Evolutionary conservation across 768 basidiomycete genomes (phyloP).

Genomic region (Amanita thiersii): DNA sequence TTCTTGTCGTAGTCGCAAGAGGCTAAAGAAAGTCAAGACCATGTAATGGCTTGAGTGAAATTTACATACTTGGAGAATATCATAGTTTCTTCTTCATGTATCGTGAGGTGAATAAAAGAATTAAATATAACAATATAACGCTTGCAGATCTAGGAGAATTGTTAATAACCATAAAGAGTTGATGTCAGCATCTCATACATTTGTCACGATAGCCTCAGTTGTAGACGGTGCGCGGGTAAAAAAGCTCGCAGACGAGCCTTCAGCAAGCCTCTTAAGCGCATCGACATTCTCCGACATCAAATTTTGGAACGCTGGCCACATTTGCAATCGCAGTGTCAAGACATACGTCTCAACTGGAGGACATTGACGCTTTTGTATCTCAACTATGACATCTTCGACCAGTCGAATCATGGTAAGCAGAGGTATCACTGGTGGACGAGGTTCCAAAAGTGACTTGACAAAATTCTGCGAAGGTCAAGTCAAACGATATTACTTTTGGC

Average conservation of each 20-base stretch:
- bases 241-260: constrained; percentile 55
- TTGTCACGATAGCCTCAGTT: constrained; percentile 61
- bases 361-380: constrained; percentile 72
- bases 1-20: constrained; percentile 81
- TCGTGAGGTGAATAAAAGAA: constrained; percentile 72
- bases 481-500: neutral
- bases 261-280: constrained; percentile 73
- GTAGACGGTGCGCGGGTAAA: constrained; percentile 53
- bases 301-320: constrained; percentile 95
- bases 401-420: constrained; percentile 89
- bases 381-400: constrained; percentile 69
- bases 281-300: constrained; percentile 81
- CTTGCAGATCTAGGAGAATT: constrained; percentile 54
- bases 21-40: constrained; percentile 32
- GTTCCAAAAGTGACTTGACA: constrained; percentile 34
- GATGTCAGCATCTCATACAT: constrained; percentile 32
- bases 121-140: constrained; percentile 80
- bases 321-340: constrained; percentile 69
- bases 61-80: constrained; percentile 81
- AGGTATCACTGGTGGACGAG: constrained; percentile 74
- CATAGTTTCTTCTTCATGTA: constrained; percentile 90
- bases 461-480: neutral
- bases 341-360: constrained; percentile 77
- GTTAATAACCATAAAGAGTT: constrained; percentile 7
- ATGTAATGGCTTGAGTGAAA: neutral